Evolutionary conservation across 768 basidiomycete genomes (phyloP).

Genomic region (Piloderma croceum): DNA sequence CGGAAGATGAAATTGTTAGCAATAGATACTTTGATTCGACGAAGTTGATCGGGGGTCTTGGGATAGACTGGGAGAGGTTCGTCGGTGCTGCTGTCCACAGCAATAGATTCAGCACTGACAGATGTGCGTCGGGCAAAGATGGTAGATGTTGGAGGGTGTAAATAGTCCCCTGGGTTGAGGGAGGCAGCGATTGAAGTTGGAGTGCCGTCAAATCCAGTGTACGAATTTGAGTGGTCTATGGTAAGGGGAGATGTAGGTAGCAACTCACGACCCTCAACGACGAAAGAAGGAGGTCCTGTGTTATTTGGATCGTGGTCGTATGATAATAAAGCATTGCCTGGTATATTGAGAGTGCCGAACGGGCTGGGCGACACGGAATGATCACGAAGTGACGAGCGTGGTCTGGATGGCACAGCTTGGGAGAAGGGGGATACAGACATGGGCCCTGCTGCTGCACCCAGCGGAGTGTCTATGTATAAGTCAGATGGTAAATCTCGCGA

Average conservation of each 20-base stretch:
- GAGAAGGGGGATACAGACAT: conserved; percentile 54
- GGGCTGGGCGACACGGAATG: conserved; percentile 52
- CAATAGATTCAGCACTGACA: conserved; percentile 93
- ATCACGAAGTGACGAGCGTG: conserved; percentile 50
- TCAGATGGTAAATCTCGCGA: conserved; percentile 50
- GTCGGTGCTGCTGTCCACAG: conserved; percentile 61
- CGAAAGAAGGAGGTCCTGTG: conserved; percentile 48
- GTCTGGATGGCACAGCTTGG: conserved; percentile 39
- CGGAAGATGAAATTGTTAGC: conserved; percentile 90
- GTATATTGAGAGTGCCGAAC: conserved; percentile 75
- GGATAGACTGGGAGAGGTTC: conserved; percentile 69
- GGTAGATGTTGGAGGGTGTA: conserved; percentile 69
- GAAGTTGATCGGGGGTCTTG: conserved; percentile 80
- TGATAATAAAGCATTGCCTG: conserved; percentile 71
- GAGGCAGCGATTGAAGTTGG: conserved; percentile 41
- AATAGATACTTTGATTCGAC: conserved; percentile 83
- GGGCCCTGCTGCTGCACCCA: conserved; percentile 30
- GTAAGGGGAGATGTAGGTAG: conserved; percentile 59
- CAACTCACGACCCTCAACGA: conserved; percentile 52
- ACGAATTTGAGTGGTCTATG: conserved; percentile 38
- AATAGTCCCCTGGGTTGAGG: conserved; percentile 52
- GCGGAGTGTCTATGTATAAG: conserved; percentile 51
- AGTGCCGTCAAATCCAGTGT: conserved; percentile 45
- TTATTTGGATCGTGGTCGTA: conserved; percentile 41
- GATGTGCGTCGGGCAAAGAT: conserved; percentile 89